These are phyloP conservation scores for Cardamine chenopodiifolia DNA, from an alignment of 345 rosid genomes.

Conservation along the genomic window DNA sequence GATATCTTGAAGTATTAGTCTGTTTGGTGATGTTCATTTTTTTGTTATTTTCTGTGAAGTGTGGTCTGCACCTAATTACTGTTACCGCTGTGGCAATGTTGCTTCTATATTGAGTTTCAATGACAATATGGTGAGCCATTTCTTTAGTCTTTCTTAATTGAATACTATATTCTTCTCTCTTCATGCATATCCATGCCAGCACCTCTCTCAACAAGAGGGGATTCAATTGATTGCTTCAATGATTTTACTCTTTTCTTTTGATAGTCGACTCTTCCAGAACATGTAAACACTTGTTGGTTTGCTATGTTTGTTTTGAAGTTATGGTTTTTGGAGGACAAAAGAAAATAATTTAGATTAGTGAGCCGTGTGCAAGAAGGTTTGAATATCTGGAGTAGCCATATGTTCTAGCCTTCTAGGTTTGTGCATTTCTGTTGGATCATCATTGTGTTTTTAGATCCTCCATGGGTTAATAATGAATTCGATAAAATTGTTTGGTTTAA, in stretches of 20 bases:
- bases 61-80: slow-evolving; percentile 99
- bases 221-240: background rate
- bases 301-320: background rate
- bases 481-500: background rate
- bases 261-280: background rate
- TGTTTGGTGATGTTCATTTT: slow-evolving; percentile 22
- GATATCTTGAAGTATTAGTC: slow-evolving; percentile 2
- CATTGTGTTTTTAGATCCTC: background rate
- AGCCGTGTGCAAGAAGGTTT: background rate
- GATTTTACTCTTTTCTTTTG: background rate
- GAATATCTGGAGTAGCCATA: background rate
- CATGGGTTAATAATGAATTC: background rate
- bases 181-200: slow-evolving; percentile 1
- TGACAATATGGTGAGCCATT: slow-evolving; percentile 84
- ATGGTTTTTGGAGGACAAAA: slow-evolving; percentile 10
- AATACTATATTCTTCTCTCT: background rate
- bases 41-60: slow-evolving; percentile 51
- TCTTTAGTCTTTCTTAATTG: slow-evolving; percentile 3
- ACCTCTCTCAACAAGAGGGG: slow-evolving; percentile 4
- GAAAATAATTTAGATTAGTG: background rate
- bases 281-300: slow-evolving; percentile 6
- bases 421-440: background rate
- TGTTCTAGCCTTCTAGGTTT: background rate
- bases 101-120: slow-evolving; percentile 98
- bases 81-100: slow-evolving; percentile 98